Conservation (phyloP, 176 grass and related monocot genomes). For the maize (Zea mays) region Zm-B73-REFERENCE-NAM-5.0 NC_050098.1:26505501-26506000, state of each 20-base stretch:
- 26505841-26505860: slow-evolving; percentile 15
- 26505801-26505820: slow-evolving; percentile 1
- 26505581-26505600: background rate
- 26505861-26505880: background rate
- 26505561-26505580: background rate
- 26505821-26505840: slow-evolving; percentile 23
- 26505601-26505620: background rate
- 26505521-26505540: slow-evolving; percentile 93
- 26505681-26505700: slow-evolving; percentile 3
- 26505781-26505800: slow-evolving; percentile 24
- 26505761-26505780: slow-evolving; percentile 10
- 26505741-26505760: slow-evolving; percentile 29
- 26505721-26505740: slow-evolving; percentile 31
- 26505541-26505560: slow-evolving; percentile 12
- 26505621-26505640: slow-evolving; percentile 1
- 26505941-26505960: slow-evolving; percentile 98
- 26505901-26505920: slow-evolving; percentile 92
- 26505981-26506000: slow-evolving; percentile 80
- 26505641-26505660: slow-evolving; percentile 19
- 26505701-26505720: slow-evolving; percentile 28
- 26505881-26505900: slow-evolving; percentile 19
- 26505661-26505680: slow-evolving; percentile 27
- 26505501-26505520: slow-evolving; percentile 96
- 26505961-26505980: slow-evolving; percentile 91
- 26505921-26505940: slow-evolving; percentile 96